Percentiles rank a stretch among this genome's conserved stretches.
phyloP scores from a whole-genome alignment of 495 filamentous ascomycete species.

The Annulohypoxylon moriforme region DNA sequence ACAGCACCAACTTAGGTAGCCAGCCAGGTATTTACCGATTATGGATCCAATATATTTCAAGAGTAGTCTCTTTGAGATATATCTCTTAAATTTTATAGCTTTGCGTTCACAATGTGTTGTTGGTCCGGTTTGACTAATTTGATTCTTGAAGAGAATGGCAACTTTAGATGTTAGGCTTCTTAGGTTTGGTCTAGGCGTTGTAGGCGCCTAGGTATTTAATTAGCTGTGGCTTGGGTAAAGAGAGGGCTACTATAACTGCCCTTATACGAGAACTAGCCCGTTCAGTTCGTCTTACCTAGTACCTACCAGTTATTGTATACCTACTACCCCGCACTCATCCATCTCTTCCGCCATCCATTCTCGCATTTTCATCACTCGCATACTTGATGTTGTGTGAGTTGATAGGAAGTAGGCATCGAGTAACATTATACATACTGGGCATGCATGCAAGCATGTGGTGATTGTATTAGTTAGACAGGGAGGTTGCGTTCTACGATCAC shows the following conservation, averaged over 20 bases:
- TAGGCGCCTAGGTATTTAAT: too few species aligned
- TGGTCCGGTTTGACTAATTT: too few species aligned
- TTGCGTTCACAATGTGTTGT: too few species aligned
- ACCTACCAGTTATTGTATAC: background rate
- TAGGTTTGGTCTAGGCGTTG: too few species aligned
- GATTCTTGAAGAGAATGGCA: too few species aligned
- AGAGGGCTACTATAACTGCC: too few species aligned
- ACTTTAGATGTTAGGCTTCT: too few species aligned
- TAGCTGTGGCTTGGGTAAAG: too few species aligned
- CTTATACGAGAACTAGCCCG: too few species aligned
- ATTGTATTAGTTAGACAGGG: slow-evolving; percentile 4
- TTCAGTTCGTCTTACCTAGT: background rate
- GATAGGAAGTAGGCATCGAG: slow-evolving; percentile 8
- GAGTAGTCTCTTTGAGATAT: background rate
- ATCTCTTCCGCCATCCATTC: slow-evolving; percentile 6
- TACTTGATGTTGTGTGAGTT: background rate
- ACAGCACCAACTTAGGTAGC: background rate
- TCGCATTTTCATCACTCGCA: background rate
- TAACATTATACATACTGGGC: background rate
- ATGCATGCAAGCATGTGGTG: background rate
- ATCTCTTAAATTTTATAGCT: background rate
- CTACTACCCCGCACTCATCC: slow-evolving; percentile 15
- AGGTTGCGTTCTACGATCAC: slow-evolving; percentile 8
- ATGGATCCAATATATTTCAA: background rate
- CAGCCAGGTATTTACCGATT: background rate